These are phyloP conservation scores for Blakeslea trispora DNA, from an alignment of 371 early-diverging fungal genomes.

Conservation along the genomic window DNA sequence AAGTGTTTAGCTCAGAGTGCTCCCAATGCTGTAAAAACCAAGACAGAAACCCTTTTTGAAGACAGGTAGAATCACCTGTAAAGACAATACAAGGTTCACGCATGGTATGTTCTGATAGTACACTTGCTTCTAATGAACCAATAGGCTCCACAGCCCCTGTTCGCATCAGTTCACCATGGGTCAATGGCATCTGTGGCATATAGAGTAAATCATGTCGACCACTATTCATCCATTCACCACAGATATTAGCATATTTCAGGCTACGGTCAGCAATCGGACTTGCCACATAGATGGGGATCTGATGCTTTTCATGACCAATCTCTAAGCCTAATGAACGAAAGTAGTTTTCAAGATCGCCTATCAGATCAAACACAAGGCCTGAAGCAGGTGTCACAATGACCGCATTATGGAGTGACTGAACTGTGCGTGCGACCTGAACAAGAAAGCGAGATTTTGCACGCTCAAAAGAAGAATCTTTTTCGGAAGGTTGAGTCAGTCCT, in stretches of 20 bases:
- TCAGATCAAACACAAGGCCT: constrained; percentile 76
- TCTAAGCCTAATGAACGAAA: constrained; percentile 51
- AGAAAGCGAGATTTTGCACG: constrained; percentile 23
- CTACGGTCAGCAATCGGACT: constrained; percentile 79
- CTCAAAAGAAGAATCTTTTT: constrained; percentile 22
- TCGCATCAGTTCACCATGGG: constrained; percentile 55
- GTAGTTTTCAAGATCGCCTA: constrained; percentile 61
- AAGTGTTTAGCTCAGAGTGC: constrained; percentile 24
- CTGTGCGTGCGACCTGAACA: constrained; percentile 47
- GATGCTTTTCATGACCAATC: constrained; percentile 33
- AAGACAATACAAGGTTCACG: constrained; percentile 70
- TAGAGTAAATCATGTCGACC: constrained; percentile 60
- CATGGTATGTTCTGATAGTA: constrained; percentile 39
- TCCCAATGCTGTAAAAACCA: constrained; percentile 43
- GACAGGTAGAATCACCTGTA: constrained; percentile 51
- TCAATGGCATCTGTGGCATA: constrained; percentile 56
- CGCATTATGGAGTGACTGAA: constrained; percentile 69
- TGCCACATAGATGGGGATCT: constrained; percentile 69
- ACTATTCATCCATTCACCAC: constrained; percentile 86
- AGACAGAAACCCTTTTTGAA: constrained; percentile 28
- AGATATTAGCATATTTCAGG: constrained; percentile 81
- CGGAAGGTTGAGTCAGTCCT: constrained; percentile 32
- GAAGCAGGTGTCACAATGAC: constrained; percentile 69
- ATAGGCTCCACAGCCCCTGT: constrained; percentile 35
- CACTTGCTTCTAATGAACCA: constrained; percentile 38